Evolutionary conservation across 352 stramenopile genomes (phyloP), one percentile per base, ranked within the genome.

Genomic region (Phytophthora pseudosyringae): DNA sequence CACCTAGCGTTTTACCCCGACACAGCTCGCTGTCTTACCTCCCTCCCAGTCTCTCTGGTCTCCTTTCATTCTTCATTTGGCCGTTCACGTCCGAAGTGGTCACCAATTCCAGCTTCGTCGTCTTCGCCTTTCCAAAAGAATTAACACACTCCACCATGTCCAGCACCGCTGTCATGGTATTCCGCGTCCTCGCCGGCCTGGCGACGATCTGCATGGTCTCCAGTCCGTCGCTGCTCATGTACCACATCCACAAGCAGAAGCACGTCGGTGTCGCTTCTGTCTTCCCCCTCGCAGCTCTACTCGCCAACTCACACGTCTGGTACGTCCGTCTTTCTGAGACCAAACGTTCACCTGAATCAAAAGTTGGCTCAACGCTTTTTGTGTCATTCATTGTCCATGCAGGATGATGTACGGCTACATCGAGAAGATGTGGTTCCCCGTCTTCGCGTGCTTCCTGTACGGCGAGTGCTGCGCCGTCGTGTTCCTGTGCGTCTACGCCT

Each of bases 341-440:
- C 21, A 11, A 21, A 21, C 15, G 10, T 38, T 18, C 15, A 9
- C 7, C 1, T 68, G 33, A 65, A 46, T 16, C 38, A 50, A 21
- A 21, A 56, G 64, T 28, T 72, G 12, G 69, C 35, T 69, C 70
- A 48, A 64, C 72, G 11, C 31, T 71, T 68, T 26, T 56, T 36
- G 8, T 52, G 13, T 69, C 21, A 2, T 1, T 21, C 21, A 21
- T 21, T 21, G 21, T 21, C 21, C 21, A 21, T 21, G 51, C 21
- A 76, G 73, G 68, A 73, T 80, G 66, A 69, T 83, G 49, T 86
- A 80, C 33, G 76, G 76, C 26, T 80, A 74, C 29, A 40, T 83
- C n/a, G 67, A 59, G 9, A 46, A 61, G n/a, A 64, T 71, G 45
- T 76, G 75, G 64, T 88, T 83, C 26, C 75, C 78, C 0, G 33